Conservation (phyloP, 2,329 filamentous ascomycete species). For the Pestalotiopsis sp. region DNA sequence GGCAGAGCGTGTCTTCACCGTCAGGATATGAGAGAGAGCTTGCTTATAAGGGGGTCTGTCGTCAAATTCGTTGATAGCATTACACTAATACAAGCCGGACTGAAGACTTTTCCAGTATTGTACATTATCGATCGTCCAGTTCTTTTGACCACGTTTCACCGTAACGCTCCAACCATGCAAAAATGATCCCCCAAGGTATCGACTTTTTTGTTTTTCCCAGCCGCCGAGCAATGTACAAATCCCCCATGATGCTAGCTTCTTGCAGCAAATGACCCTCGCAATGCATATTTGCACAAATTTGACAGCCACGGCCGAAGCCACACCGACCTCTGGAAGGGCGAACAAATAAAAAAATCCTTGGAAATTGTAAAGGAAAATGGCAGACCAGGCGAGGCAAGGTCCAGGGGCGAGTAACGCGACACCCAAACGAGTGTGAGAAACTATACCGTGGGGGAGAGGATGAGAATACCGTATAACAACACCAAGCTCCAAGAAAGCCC, state of each 20-base stretch:
- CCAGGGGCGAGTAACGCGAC: not conserved
- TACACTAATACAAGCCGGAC: conserved; percentile 33
- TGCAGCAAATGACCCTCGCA: conserved; percentile 21
- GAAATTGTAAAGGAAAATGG: not conserved
- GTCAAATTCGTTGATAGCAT: conserved; percentile 24
- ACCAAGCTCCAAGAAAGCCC: no score
- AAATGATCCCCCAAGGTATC: conserved; percentile 22
- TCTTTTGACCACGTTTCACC: conserved; percentile 24
- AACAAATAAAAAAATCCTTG: not conserved
- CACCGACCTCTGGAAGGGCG: not conserved
- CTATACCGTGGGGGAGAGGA: conserved; percentile 17
- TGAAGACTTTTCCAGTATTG: conserved; percentile 27
- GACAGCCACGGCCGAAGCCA: conserved; percentile 1
- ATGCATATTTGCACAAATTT: conserved; percentile 24
- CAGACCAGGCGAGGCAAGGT: not conserved
- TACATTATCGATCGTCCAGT: conserved; percentile 28
- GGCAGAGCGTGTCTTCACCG: not conserved
- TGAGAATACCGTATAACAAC: not conserved
- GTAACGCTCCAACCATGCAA: conserved; percentile 35
- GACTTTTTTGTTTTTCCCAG: conserved; percentile 24
- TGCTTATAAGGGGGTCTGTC: not conserved
- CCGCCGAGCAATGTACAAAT: conserved; percentile 35
- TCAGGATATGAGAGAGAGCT: not conserved
- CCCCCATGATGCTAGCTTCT: conserved; percentile 22
- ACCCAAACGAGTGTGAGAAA: conserved; percentile 2